Evolutionary conservation across 331 rosid species (phyloP), one percentile per base, ranked within the genome.

Genomic region (Quercus tomentella): DNA sequence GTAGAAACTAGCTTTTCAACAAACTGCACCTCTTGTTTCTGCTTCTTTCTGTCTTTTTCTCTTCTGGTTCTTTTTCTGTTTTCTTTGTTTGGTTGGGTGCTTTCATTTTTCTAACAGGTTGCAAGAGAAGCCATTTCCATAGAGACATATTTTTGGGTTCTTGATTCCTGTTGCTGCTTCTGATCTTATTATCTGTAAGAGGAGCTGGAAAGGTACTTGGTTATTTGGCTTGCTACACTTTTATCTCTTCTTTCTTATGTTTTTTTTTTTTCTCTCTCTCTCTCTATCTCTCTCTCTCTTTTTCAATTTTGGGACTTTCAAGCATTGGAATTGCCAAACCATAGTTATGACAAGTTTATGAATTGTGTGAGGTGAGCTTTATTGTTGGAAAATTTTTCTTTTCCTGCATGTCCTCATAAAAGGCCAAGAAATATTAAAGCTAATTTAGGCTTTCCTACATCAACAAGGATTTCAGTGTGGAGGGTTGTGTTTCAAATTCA

Each of bases 171-270:
- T 73, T 61, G 70, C 12, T 79, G 77, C 62, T 72, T 57, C 78
- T 82, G 55, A 65, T 82, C 70, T 55, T 65, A 28, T 83, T 12
- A 66, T 76, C 76, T 72, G 25, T 14, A 25, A 23, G 12, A 65
- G 76, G 74, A 80, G 63, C 82, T 82, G 72, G 66, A 68, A 75
- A 45, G 82, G 69, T 51, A 80, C 88, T 18, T 84, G 86, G 60
- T 80, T 66, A 7, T 43, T 30, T 30, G 68, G 26, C 83, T 84
- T 49, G 55, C 5, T 82, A 76, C 1, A 70, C 41, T 70, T 76
- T 75, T 18, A 10, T 75, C 35, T 58, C 66, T 51, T 81, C 23
- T 55, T 26, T 78, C 72, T 72, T 2, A 54, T 70, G 76, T 20
- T 25, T 56, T 72, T 74, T 20, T n/a, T n/a, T 28, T 7, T 37